Percentiles rank a stretch among this genome's conserved stretches.
Evolutionary conservation across 192 early-diverging fungal species (phyloP).

Genomic region (Backusella liffmaniae): DNA sequence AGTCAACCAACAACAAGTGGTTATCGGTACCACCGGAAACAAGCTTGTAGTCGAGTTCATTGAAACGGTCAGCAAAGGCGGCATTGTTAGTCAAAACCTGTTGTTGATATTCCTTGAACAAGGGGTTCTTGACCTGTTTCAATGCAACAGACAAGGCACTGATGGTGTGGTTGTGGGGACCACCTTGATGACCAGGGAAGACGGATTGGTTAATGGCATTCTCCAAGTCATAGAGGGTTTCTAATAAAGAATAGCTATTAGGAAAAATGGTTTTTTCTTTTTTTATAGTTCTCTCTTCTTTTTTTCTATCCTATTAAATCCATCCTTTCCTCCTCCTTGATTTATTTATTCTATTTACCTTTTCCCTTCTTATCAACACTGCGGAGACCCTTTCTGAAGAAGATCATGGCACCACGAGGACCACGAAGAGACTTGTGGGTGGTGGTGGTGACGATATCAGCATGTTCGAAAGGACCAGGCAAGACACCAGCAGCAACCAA

Average conservation of each 20-base stretch:
- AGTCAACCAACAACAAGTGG: constrained; percentile 89
- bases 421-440: constrained; percentile 99
- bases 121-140: constrained; percentile 75
- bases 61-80: constrained; percentile 80
- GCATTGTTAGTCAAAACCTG: constrained; percentile 91
- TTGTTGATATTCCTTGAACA: constrained; percentile 89
- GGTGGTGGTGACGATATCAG: constrained; percentile 98
- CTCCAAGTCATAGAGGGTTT: constrained; percentile 90
- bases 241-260: constrained; percentile 21
- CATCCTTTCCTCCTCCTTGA: neutral
- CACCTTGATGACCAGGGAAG: constrained; percentile 99
- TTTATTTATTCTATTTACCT: constrained; percentile 35
- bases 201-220: constrained; percentile 94
- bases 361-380: constrained; percentile 89
- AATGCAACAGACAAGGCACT: constrained; percentile 92
- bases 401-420: constrained; percentile 98
- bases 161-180: constrained; percentile 99
- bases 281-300: neutral
- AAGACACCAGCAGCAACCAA: constrained; percentile 87
- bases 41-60: constrained; percentile 71
- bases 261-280: too few relatives aligned
- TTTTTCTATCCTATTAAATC: neutral
- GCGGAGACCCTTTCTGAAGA: constrained; percentile 94
- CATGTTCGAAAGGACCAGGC: constrained; percentile 86
- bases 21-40: constrained; percentile 95